Base-by-base conservation (phyloP, 148 eudicot species). In the Rhododendron henanense region DNA sequence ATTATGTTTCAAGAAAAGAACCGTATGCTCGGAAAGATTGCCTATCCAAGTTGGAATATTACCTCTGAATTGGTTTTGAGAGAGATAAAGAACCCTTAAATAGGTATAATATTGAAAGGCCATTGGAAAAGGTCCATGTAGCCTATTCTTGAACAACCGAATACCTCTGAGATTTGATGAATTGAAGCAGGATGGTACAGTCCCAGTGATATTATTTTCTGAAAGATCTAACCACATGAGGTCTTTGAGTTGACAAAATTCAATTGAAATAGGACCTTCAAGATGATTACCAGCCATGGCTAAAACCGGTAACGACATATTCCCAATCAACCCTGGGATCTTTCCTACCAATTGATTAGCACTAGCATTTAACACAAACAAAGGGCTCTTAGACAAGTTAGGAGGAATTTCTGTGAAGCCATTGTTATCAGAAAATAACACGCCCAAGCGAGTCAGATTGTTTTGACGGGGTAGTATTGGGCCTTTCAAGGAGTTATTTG, bases 401-500 rank as follows among this genome's bases (percentile, higher is more conserved):
- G 41, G 41, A 39, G 33, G 41, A 37, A 85, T 78, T 5, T 25
- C 28, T 4, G 86, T 53, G 31, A 57, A 59, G 18, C 78, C 25
- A 44, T 85, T 85, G 10, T 39, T 25, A 5, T 85, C 86, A 9
- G 44, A 1, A 59, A 59, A 41, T 48, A 85, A 59, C 10, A 6
- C 41, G 0, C 0, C 1, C 74, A 78, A 41, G 2, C 0, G 0
- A 0, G 39, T 77, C 37, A 77, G 55, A 69, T 85, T 85, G 18
- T 65, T 19, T 13, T 0, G 11, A 0, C 1, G 11, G 37, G 86
- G 86, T 37, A 85, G 41, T 39, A 39, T 39, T 39, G 41, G 75
- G 37, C 82, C 82, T 57, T 44, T 41, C 75, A 85, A 78, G 0
- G n/a, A 18, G 51, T 85, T 59, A 23, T 50, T 78, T 9, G 88